These are phyloP conservation scores for Torulaspora delbrueckii DNA, from an alignment of 805 yeast species.

Conservation along the genomic window DNA sequence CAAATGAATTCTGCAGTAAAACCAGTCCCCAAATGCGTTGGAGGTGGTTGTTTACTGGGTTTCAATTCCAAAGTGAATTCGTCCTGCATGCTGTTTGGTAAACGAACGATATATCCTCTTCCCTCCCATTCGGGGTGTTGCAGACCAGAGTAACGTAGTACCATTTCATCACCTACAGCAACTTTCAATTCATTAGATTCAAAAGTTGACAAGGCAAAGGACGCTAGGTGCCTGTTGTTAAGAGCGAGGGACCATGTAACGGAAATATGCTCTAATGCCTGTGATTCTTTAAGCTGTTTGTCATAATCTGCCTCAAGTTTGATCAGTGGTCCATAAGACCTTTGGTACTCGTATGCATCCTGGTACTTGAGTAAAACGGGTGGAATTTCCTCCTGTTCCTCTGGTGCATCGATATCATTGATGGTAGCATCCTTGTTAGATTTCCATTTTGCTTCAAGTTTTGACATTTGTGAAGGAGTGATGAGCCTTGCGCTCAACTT, in stretches of 20 bases:
- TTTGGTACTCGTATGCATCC: conserved; percentile 81
- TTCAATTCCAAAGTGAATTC: conserved; percentile 67
- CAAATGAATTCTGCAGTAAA: conserved; percentile 85
- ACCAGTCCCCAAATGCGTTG: conserved; percentile 55
- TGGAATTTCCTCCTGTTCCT: conserved; percentile 52
- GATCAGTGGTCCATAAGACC: conserved; percentile 78
- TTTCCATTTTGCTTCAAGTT: conserved; percentile 79
- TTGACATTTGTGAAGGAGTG: conserved; percentile 58
- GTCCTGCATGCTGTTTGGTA: conserved; percentile 64
- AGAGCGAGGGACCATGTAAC: conserved; percentile 71
- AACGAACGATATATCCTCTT: conserved; percentile 61
- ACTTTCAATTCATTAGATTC: conserved; percentile 64
- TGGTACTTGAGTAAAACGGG: conserved; percentile 73
- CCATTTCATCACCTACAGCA: conserved; percentile 81
- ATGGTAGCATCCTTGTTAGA: conserved; percentile 64
- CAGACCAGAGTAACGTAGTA: conserved; percentile 56
- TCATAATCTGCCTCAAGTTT: conserved; percentile 80
- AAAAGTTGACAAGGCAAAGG: conserved; percentile 61
- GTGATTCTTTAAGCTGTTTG: conserved; percentile 66
- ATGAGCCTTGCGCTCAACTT: conserved; percentile 51
- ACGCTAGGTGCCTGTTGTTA: conserved; percentile 60
- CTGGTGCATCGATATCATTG: conserved; percentile 54
- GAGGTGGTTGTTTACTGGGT: conserved; percentile 40
- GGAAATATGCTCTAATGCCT: conserved; percentile 64
- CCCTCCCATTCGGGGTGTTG: conserved; percentile 65